These are phyloP conservation scores for Amylocystis lapponica DNA, from an alignment of 768 basidiomycete genomes.

Conservation along the genomic window DNA sequence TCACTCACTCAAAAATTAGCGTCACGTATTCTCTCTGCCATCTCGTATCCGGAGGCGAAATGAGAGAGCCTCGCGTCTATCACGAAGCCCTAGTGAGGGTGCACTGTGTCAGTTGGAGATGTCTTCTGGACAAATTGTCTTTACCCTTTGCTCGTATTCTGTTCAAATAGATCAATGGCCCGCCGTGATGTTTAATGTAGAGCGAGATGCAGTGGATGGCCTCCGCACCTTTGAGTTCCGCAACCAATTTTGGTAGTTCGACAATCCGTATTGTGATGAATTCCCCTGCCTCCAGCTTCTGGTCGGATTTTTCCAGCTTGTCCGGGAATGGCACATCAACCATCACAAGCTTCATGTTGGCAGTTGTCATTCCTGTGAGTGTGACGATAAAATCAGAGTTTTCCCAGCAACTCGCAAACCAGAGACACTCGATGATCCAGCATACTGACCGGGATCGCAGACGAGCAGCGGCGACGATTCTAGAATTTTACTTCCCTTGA, in stretches of 20 bases:
- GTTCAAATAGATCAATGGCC: slow-evolving; percentile 1
- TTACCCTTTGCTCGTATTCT: slow-evolving; percentile 60
- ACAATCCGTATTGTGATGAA: slow-evolving; percentile 72
- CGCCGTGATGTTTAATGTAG: background rate
- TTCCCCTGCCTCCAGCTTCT: slow-evolving; percentile 83
- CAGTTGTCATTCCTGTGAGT: slow-evolving; percentile 81
- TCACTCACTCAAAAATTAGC: slow-evolving; percentile 2
- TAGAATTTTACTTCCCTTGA: slow-evolving; percentile 56
- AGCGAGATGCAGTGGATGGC: background rate
- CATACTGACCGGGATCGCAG: slow-evolving; percentile 59
- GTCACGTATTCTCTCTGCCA: slow-evolving; percentile 37
- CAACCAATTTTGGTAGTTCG: slow-evolving; percentile 56
- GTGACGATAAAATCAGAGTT: background rate
- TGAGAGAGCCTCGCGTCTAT: slow-evolving; percentile 78
- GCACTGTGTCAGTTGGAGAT: background rate
- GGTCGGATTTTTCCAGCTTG: slow-evolving; percentile 59
- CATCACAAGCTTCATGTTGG: slow-evolving; percentile 86
- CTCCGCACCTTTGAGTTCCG: slow-evolving; percentile 58
- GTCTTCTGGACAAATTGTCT: slow-evolving; percentile 7
- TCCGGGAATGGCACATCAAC: slow-evolving; percentile 65
- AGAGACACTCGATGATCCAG: background rate
- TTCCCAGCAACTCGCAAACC: slow-evolving; percentile 2
- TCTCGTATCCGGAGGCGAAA: slow-evolving; percentile 63
- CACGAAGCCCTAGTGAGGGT: slow-evolving; percentile 34
- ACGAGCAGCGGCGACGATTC: slow-evolving; percentile 60